Base-by-base conservation (phyloP, 495 filamentous ascomycete genomes). In the Penicillium simplicissimum region DNA sequence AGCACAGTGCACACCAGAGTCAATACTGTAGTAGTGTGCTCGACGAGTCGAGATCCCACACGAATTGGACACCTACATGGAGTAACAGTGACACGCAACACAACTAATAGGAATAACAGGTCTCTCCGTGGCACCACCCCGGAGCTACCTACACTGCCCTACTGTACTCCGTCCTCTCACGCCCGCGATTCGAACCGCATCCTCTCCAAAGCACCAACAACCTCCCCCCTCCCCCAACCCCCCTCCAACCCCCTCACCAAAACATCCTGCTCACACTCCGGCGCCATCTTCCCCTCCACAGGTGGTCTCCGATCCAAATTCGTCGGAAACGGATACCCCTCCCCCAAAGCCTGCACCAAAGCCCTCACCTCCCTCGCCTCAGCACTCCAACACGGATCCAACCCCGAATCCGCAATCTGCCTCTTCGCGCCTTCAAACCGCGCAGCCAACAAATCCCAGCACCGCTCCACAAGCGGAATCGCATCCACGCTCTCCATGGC, bases 251-350 rank as follows among this genome's bases (percentile, higher is more conserved):
- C 82, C 57, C 75, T 66, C 28, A 73, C 23, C 43, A 85, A n/a
- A 15, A 84, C 28, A 58, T 82, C 74, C 71, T 82, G 79, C 71
- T 85, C 82, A 62, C 77, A 81, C 67, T 79, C 76, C 38, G 82
- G 82, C 55, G 82, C 81, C 82, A 84, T 84, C 0, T 82, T 79
- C 65, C 69, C 73, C 11, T 77, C 75, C 47, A 72, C 76, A 5
- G 82, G 82, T 4, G 80, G 79, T 37, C 79, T 63, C 25, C 67
- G 67, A 68, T 85, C 83, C 59, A 85, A 60, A 68, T 86, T 84
- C 17, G 82, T 82, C 15, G 82, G 83, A 55, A 86, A 85, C 31
- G 82, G 76, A 65, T 86, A 86, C n/a, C 81, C 83, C 40, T 83
- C 81, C 8, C 70, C 82, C 36, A 84, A 62, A 23, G 79, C 76